Percentiles rank a stretch among this genome's conserved stretches.
Evolutionary conservation across 441 rosid genomes (phyloP).

Genomic region (Adansonia grandidieri): DNA sequence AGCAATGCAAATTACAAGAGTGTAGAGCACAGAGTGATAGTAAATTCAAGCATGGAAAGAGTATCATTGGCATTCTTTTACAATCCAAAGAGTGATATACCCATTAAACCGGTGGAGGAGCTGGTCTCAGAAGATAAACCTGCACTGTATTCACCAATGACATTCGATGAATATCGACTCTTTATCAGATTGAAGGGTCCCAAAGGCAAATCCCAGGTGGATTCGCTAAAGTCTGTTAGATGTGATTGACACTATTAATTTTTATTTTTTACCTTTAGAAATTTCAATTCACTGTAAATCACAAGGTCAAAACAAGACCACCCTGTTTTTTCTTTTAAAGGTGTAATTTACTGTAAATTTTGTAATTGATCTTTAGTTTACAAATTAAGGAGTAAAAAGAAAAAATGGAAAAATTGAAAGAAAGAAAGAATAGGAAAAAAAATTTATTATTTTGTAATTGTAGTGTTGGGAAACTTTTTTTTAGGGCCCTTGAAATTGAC

Average conservation of each 20-base stretch:
- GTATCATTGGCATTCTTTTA: slow-evolving; percentile 86
- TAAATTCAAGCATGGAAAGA: slow-evolving; percentile 64
- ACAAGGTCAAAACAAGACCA: neutral
- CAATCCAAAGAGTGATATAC: slow-evolving; percentile 85
- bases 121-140: slow-evolving; percentile 61
- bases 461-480: neutral
- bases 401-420: neutral
- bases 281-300: neutral
- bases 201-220: slow-evolving; percentile 80
- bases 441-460: neutral
- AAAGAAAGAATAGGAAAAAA: neutral
- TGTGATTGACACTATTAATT: slow-evolving; percentile 29
- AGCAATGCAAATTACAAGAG: slow-evolving; percentile 84
- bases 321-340: neutral
- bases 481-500: slow-evolving; percentile 3
- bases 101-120: slow-evolving; percentile 66
- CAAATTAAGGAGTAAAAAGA: neutral
- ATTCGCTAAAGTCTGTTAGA: slow-evolving; percentile 59
- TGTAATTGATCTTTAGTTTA: neutral
- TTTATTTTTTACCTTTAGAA: neutral
- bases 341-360: neutral
- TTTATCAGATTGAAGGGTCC: slow-evolving; percentile 78
- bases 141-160: slow-evolving; percentile 66
- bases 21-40: slow-evolving; percentile 88
- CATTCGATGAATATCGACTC: slow-evolving; percentile 79